Evolutionary conservation across 1,139 yeast species (phyloP).

Genomic region (Candida smagusa): DNA sequence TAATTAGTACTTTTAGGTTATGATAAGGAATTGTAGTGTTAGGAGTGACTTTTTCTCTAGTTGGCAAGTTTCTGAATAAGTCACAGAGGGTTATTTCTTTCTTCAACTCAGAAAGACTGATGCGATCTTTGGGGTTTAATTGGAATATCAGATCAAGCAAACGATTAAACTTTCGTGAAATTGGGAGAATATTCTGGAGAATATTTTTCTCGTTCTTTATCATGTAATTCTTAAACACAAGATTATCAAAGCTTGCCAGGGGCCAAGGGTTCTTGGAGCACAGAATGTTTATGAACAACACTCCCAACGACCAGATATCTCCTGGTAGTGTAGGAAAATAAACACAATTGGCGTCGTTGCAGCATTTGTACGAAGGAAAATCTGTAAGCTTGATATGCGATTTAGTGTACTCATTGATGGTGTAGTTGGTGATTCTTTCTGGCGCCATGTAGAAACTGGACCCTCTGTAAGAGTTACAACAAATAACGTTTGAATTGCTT

Average conservation of each 20-base stretch:
- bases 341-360: slow-evolving; percentile 22
- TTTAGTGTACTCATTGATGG: slow-evolving; percentile 28
- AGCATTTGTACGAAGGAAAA: slow-evolving; percentile 20
- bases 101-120: slow-evolving; percentile 47
- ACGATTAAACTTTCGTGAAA: slow-evolving; percentile 56
- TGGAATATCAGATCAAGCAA: slow-evolving; percentile 55
- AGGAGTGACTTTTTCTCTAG: background rate
- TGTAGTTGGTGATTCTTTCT: slow-evolving; percentile 61
- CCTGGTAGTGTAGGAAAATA: slow-evolving; percentile 70
- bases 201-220: slow-evolving; percentile 25
- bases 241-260: slow-evolving; percentile 61
- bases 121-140: slow-evolving; percentile 64
- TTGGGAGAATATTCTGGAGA: slow-evolving; percentile 54
- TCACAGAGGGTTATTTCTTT: slow-evolving; percentile 38
- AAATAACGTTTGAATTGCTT: slow-evolving; percentile 53
- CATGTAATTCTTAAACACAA: slow-evolving; percentile 49
- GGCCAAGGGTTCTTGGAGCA: slow-evolving; percentile 94
- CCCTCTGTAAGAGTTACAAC: slow-evolving; percentile 80
- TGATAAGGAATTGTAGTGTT: background rate
- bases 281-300: slow-evolving; percentile 72
- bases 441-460: slow-evolving; percentile 94
- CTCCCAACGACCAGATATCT: slow-evolving; percentile 88
- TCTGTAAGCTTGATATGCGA: slow-evolving; percentile 29
- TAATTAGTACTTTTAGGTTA: background rate
- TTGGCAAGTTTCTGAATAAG: slow-evolving; percentile 30